These are phyloP conservation scores for Glonium stellatum DNA, from an alignment of 495 filamentous ascomycete species.

Conservation along the genomic window DNA sequence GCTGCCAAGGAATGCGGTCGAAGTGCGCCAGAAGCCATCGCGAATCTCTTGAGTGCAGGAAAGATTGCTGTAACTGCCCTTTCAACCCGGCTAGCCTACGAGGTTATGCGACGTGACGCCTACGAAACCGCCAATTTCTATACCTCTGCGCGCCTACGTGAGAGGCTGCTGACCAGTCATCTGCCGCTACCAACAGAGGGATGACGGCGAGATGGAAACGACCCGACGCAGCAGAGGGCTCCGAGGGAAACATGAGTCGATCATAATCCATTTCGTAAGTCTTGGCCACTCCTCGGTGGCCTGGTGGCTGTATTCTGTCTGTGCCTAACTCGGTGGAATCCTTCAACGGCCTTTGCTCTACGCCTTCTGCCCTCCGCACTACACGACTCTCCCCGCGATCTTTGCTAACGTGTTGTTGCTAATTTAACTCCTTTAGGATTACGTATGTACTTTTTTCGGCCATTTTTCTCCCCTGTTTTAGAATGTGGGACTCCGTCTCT, in stretches of 20 bases:
- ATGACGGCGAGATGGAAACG: background rate
- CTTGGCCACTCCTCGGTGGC: background rate
- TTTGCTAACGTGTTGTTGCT: constrained; percentile 15
- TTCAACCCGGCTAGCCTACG: too few species aligned
- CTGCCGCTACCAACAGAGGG: background rate
- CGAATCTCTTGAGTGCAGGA: background rate
- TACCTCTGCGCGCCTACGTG: background rate
- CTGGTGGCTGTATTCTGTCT: background rate
- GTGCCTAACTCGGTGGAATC: background rate
- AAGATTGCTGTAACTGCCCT: too few species aligned
- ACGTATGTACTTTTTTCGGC: background rate
- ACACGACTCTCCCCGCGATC: background rate
- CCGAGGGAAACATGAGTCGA: constrained; percentile 54
- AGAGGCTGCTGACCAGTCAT: background rate
- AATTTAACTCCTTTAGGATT: background rate
- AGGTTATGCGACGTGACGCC: background rate
- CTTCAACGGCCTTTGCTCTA: background rate
- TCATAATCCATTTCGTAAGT: constrained; percentile 77
- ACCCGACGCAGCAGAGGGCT: background rate
- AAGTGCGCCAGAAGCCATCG: background rate
- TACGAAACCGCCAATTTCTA: background rate
- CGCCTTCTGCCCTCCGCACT: background rate
- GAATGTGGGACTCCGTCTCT: constrained; percentile 7
- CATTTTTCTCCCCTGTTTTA: constrained; percentile 16
- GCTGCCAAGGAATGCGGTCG: background rate